Conservation (phyloP, 2,329 filamentous ascomycete species). For the Alternaria solani region DNA sequence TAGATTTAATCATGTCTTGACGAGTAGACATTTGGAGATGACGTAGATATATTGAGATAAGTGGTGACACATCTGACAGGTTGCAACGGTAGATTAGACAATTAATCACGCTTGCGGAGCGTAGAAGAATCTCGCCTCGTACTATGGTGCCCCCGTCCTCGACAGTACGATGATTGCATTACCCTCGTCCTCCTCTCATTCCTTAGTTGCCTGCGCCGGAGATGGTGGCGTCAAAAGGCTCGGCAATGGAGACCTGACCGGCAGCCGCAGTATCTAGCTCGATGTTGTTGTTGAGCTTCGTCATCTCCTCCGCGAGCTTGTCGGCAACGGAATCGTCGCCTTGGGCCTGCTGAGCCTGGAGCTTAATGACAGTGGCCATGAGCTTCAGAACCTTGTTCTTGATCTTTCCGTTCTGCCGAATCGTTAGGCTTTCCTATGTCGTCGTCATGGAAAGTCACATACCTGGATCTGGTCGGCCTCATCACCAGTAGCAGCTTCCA, state of each 20-base stretch:
- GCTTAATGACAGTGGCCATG: conserved; percentile 60
- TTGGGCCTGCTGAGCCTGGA: conserved; percentile 63
- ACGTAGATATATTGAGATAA: background rate
- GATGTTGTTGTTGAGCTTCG: conserved; percentile 64
- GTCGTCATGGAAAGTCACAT: background rate
- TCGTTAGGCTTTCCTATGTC: background rate
- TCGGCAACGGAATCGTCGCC: conserved; percentile 56
- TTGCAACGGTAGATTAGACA: background rate
- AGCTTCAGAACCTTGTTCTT: conserved; percentile 70
- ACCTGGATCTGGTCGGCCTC: conserved; percentile 55
- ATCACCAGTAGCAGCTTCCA: conserved; percentile 56
- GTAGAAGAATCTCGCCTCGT: background rate
- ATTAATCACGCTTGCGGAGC: background rate
- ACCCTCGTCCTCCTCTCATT: background rate
- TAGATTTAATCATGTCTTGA: background rate
- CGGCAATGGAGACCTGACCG: conserved; percentile 54
- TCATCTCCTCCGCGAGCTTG: conserved; percentile 58
- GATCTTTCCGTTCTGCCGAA: conserved; percentile 62
- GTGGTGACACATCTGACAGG: background rate
- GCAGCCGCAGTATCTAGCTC: conserved; percentile 57
- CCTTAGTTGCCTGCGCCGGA: conserved; percentile 25
- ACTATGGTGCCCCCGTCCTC: too few species aligned
- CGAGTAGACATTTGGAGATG: background rate
- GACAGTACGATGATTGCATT: background rate
- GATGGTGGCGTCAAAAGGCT: conserved; percentile 41